phyloP scores from a whole-genome alignment of 148 eudicot species.

The Silene conica region DNA sequence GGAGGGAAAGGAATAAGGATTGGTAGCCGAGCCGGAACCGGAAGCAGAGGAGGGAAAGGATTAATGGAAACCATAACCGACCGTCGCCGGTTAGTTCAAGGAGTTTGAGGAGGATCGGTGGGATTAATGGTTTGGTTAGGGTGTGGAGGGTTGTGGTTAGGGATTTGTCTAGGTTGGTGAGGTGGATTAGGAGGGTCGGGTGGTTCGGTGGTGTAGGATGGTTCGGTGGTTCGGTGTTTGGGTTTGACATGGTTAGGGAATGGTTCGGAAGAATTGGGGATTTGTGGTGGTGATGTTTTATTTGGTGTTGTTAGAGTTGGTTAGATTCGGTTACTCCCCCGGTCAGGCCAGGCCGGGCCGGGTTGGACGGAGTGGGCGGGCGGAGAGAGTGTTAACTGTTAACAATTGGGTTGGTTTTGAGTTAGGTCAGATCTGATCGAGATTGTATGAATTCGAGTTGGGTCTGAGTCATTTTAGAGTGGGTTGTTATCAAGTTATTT shows the following conservation, averaged over 20 bases:
- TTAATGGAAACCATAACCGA: slow-evolving; percentile 72
- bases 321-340: no score
- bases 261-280: neutral
- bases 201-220: slow-evolving; percentile 33
- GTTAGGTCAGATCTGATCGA: no score
- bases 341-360: no score
- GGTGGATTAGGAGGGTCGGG: slow-evolving; percentile 33
- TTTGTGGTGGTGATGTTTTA: neutral
- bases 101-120: slow-evolving; percentile 51
- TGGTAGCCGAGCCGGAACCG: slow-evolving; percentile 26
- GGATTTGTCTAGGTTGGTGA: slow-evolving; percentile 40
- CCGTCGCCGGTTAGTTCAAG: slow-evolving; percentile 86
- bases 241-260: slow-evolving; percentile 15
- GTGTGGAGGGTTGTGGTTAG: slow-evolving; percentile 52
- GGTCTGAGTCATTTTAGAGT: no score
- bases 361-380: no score
- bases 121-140: slow-evolving; percentile 40
- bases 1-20: slow-evolving; percentile 37
- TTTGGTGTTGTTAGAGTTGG: no score
- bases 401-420: no score
- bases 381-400: no score
- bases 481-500: no score
- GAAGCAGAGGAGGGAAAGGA: slow-evolving; percentile 45
- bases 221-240: slow-evolving; percentile 9
- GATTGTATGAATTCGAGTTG: no score